Base-by-base conservation (phyloP, 306 rosid species). In the Trichosanthes truncata region DNA sequence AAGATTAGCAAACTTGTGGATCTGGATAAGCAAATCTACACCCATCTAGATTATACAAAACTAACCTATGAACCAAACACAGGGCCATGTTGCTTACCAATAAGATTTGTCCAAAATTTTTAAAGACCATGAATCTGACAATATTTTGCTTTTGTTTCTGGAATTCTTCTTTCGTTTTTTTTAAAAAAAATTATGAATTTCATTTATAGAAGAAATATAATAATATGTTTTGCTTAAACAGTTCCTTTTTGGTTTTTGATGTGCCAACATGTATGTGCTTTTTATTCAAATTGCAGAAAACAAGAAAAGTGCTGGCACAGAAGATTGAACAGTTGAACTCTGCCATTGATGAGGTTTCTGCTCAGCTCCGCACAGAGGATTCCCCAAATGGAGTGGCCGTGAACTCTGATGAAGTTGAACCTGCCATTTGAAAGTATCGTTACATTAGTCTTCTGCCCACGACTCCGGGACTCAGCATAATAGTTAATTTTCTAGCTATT, bases 301-400 rank as follows among this genome's bases (percentile, higher is more conserved):
- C 97, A 26, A 85, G 97, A 51, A 89, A 93, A 78, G 85, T 87
- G 67, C 85, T 95, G 87, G 85, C 99, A 10, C 85, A 84, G 79
- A 95, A 93, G 91, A 95, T 95, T 59, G 97, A 89, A 17, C 93
- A 93, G 83, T 87, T 95, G 82, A 95, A 90, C 77, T 84, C 95
- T 79, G 96, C 99, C 53, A 95, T 95, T 82, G 99, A 95, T 85
- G 97, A 85, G 76, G 93, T 95, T 87, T 91, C 99, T 81, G 48
- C 93, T 76, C 93, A 95, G 90, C 89, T 89, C 76, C 83, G 88
- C 33, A 62, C 95, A 62, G 90, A 86, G 79, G 90, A 90, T 36
- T 81, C 80, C 62, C 84, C 95, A 61, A 90, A 91, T 81, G 95
- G 92, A 62, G 90, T 84, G 48, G 91, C 90, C 41, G 88, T 84